Conservation (phyloP, 2,329 filamentous ascomycete genomes). For the Pestalotiopsis sp. region DNA sequence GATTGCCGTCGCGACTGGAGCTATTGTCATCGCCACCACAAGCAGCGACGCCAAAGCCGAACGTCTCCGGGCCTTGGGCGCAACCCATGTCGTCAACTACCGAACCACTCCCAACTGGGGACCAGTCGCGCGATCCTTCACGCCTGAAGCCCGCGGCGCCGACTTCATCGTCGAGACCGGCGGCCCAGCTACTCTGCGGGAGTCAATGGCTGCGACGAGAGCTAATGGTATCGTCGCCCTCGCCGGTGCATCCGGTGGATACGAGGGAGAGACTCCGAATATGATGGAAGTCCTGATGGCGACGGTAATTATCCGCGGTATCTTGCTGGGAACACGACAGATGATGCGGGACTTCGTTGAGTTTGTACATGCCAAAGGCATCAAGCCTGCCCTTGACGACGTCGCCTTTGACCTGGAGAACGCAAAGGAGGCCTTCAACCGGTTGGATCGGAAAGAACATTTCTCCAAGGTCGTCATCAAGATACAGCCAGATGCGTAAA, state of each 20-base stretch:
- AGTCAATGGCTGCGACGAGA: slow-evolving; percentile 52
- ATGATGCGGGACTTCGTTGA: slow-evolving; percentile 18
- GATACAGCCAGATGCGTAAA: neutral
- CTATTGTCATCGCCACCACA: slow-evolving; percentile 59
- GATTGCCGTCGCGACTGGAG: slow-evolving; percentile 48
- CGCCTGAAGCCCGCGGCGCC: slow-evolving; percentile 49
- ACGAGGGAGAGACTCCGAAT: neutral
- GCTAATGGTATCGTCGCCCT: slow-evolving; percentile 32
- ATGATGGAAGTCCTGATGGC: neutral
- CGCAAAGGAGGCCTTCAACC: slow-evolving; percentile 30
- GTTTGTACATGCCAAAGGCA: slow-evolving; percentile 17
- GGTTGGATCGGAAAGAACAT: slow-evolving; percentile 32
- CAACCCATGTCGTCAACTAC: slow-evolving; percentile 62
- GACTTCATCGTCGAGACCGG: slow-evolving; percentile 68
- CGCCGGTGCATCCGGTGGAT: slow-evolving; percentile 28
- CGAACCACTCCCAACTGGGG: slow-evolving; percentile 59
- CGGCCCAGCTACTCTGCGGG: slow-evolving; percentile 57
- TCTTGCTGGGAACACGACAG: slow-evolving; percentile 17
- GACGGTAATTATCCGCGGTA: slow-evolving; percentile 9
- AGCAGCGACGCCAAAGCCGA: slow-evolving; percentile 55
- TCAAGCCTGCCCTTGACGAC: slow-evolving; percentile 18
- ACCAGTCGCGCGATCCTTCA: slow-evolving; percentile 51
- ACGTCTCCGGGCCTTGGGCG: slow-evolving; percentile 56
- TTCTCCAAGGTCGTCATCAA: slow-evolving; percentile 36
- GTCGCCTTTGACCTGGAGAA: slow-evolving; percentile 17